A percentile compares a stretch with the other conserved stretches of the same genome.
Conservation (phyloP, 192 early-diverging fungal species). For the Umbelopsis ramanniana region DNA sequence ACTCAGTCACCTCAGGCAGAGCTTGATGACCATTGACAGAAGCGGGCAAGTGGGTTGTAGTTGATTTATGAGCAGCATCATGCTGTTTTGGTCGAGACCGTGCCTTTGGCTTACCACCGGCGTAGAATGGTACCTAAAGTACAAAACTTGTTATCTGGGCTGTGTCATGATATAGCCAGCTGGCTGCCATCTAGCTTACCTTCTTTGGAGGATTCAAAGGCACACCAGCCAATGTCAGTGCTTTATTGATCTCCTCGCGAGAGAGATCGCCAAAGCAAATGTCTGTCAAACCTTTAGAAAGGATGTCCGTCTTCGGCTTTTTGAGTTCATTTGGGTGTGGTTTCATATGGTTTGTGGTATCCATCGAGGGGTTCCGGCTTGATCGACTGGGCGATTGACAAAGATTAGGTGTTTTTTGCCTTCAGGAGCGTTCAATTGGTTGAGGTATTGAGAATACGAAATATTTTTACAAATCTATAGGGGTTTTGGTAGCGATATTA, state of each 20-base stretch:
- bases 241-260: constrained; percentile 56
- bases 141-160: background rate
- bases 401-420: constrained; percentile 1
- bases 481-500: constrained; percentile 11
- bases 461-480: constrained; percentile 25
- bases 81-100: constrained; percentile 8
- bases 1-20: background rate
- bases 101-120: constrained; percentile 30
- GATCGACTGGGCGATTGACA: constrained; percentile 24
- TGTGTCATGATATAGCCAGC: background rate
- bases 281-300: background rate
- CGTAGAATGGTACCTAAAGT: constrained; percentile 31
- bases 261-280: constrained; percentile 53
- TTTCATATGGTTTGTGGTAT: constrained; percentile 7
- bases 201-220: constrained; percentile 34
- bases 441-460: background rate
- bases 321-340: background rate
- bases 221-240: constrained; percentile 44
- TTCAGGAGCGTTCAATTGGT: background rate
- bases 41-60: background rate
- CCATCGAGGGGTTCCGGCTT: constrained; percentile 38
- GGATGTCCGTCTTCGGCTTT: background rate
- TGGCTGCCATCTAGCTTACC: constrained; percentile 35
- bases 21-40: background rate
- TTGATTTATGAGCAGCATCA: background rate